Evolutionary conservation across 108 stramenopile species (phyloP), one percentile per base, ranked within the genome.

Genomic region (Cyclostephanos tholiformis): DNA sequence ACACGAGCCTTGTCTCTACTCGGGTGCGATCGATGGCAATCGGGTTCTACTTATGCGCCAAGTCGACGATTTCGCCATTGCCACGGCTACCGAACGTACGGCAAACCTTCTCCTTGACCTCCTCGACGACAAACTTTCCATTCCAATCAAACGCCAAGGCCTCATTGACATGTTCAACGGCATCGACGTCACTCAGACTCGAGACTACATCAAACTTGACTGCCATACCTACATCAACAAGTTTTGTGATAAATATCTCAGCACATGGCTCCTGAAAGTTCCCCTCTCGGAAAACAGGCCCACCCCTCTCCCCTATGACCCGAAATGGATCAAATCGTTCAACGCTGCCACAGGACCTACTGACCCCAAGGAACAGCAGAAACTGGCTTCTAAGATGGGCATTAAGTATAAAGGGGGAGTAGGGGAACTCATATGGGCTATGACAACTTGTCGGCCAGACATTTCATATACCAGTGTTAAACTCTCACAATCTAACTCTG

Each of bases 371-470:
- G 65, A 52, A 26, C 58, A 68, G 4, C 25, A 9, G 0, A 35
- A 61, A 16, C 68, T 75, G 3, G 60, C 67, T 14, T 53, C 41
- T 27, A 6, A 17, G 0, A 63, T 69, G 61, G 67, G 32, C 1
- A 69, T 74, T 26, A 23, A 35, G 46, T 80, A 83, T 69, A 53
- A 73, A n/a, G 53, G 22, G 4, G 53, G 69, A 12, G 46, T 79
- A 44, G 85, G 85, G 4, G 85, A 86, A 73, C 48, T 86, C 17
- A 66, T 79, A 0, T 86, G 74, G 43, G 77, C 84, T 0, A 58
- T 67, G 43, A 67, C 63, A 11, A 78, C 68, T 6, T 75, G 77
- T 39, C 67, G 73, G 1, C 85, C 74, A 9, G 80, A 85, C 32
- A 66, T 82, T 56, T 77, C 72, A 6, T 78, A 51, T 14, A 53